These are phyloP conservation scores for Hortiboletus campestris DNA, from an alignment of 768 basidiomycete genomes.

Conservation along the genomic window DNA sequence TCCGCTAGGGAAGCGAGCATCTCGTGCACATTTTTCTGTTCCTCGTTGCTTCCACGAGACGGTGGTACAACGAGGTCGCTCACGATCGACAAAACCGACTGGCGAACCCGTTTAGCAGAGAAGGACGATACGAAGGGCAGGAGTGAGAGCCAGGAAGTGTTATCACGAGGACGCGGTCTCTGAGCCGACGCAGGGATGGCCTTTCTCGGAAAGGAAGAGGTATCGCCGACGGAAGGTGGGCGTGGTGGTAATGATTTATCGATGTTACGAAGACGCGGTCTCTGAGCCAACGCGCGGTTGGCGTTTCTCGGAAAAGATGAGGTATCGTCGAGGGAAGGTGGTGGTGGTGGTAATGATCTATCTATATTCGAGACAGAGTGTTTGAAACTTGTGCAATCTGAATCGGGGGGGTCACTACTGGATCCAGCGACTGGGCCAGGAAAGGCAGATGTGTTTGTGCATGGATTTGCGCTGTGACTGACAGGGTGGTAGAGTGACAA, in stretches of 20 bases:
- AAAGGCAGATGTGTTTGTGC: neutral
- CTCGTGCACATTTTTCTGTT: constrained; percentile 21
- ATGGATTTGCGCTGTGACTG: neutral
- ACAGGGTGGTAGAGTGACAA: neutral
- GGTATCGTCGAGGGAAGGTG: neutral
- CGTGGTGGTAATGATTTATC: neutral
- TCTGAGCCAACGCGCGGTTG: neutral
- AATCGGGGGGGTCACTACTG: neutral
- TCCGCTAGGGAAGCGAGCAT: constrained; percentile 62
- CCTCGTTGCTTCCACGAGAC: neutral
- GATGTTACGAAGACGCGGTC: neutral
- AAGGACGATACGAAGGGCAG: constrained; percentile 26
- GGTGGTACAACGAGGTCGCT: constrained; percentile 45
- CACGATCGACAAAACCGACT: constrained; percentile 50
- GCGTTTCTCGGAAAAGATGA: neutral
- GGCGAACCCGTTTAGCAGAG: constrained; percentile 45
- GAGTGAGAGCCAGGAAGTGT: constrained; percentile 30
- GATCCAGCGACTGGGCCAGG: neutral
- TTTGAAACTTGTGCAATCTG: no score
- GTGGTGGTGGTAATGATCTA: neutral
- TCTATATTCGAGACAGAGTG: neutral
- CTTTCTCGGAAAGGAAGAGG: neutral
- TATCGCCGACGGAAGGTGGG: neutral
- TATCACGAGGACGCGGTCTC: constrained; percentile 2
- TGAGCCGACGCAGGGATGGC: neutral